Evolutionary conservation across 2,329 filamentous ascomycete species (phyloP).

Genomic region (Triangularia verruculosa): DNA sequence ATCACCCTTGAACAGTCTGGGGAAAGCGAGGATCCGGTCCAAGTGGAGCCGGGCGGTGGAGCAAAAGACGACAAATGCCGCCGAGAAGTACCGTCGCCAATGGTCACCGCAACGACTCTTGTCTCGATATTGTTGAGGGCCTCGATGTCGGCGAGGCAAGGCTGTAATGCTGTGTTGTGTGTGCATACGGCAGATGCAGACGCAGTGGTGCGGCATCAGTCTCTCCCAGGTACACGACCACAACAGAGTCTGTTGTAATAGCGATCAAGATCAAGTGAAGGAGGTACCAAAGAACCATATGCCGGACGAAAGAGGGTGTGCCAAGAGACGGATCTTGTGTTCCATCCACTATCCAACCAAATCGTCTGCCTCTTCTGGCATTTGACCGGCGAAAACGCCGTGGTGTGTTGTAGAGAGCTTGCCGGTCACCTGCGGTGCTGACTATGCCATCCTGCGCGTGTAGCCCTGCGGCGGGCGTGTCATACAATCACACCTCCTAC

Average conservation of each 20-base stretch:
- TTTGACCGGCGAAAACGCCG: not conserved
- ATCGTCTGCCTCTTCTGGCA: not conserved
- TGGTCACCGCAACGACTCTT: not conserved
- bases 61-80: not conserved
- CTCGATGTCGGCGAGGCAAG: not conserved
- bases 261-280: not conserved
- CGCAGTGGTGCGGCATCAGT: not conserved
- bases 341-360: not conserved
- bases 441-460: not conserved
- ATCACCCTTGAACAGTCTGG: slow-evolving; percentile 2
- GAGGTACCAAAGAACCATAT: not conserved
- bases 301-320: not conserved
- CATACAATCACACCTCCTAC: not conserved
- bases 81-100: slow-evolving; percentile 1
- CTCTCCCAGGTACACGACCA: not conserved
- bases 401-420: not conserved
- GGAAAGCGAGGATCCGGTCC: not conserved
- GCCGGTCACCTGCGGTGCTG: not conserved
- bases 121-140: not conserved
- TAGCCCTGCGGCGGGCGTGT: not conserved
- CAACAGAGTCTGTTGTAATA: not conserved
- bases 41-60: not conserved
- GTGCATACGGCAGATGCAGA: not conserved
- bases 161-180: not conserved
- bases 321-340: not conserved